Base-by-base conservation (phyloP, 2,329 filamentous ascomycete genomes). In the Pestalotiopsis sp. region DNA sequence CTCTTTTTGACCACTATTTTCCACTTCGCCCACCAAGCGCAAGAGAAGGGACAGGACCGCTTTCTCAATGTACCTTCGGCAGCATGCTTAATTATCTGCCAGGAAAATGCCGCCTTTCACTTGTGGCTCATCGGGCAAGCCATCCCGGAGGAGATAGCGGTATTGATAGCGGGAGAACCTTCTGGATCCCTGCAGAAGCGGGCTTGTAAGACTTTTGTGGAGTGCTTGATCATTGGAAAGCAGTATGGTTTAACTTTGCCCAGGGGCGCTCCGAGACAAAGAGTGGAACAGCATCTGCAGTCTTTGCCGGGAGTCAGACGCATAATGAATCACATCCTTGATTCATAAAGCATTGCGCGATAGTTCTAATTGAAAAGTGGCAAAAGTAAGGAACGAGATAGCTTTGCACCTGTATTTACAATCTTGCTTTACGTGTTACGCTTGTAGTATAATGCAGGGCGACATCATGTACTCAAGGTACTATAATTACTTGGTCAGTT, bases 41-140 rank as follows among this genome's bases (percentile, higher is more conserved):
- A 65, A 13, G 62, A 41, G 36, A 65, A 65, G 62, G 62, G 36
- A 49, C 62, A 65, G 62, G 62, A 65, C 36, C 62, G 40, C 12
- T 65, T 65, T 27, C 62, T 65, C 36, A 49, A 65, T 31, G 45
- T 65, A 41, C 36, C 68, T 52, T 66, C 72, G 1, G 73, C 72
- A 62, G 11, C 73, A 68, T 74, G 73, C 68, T 67, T 74, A 67
- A 71, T 75, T 59, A 70, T 75, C 67, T 75, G 72, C 63, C 73
- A 73, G 66, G 67, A 70, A 38, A 71, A 73, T 27, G 59, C 71
- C 66, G 62, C 17, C 41, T 66, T 71, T 40, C 73, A 75, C 70
- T 66, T 61, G 59, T 57, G 52, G 52, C 52, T 57, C 23, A 57
- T 57, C 9, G 52, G 52, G 3, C 4, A 57, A 6, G 52, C 13